Evolutionary conservation across 1,139 yeast species (phyloP), one percentile per base, ranked within the genome.

Genomic region (Pichia sp.): DNA sequence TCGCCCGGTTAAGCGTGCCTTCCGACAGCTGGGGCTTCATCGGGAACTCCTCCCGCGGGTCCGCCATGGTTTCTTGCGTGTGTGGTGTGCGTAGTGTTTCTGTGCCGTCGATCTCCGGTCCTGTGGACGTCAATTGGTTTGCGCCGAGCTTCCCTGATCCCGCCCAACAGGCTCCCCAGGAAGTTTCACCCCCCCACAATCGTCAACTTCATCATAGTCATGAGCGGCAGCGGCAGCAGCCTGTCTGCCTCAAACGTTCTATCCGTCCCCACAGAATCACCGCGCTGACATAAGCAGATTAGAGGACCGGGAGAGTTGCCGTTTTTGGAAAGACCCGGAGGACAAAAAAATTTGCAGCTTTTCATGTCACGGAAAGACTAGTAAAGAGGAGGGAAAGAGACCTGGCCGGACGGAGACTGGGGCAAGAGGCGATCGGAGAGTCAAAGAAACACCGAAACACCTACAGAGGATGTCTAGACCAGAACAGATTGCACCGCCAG

Each of bases 401-500:
- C 3, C 24, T 2, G 24, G 24, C 24, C 24, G 16, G 40, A 2
- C 10, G 16, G 16, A 36, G 40, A 2, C 10, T 6, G n/a, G 16
- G 4, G n/a, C 40, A 36, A 14, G 16, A 36, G 16, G 16, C 3
- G 16, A 14, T 10, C 16, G n/a, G 40, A 36, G 40, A 9, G 10
- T 2, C 10, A 9, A 24, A 34, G 24, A 36, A 10, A 12, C 5
- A 34, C 14, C 4, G 16, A 17, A 17, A 41, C 16, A 20, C 24
- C 24, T 20, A 20, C 3, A 17, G 14, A n/a, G 12, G 5, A 93
- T 93, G 99, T 90, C 97, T 2, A 85, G 99, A 75, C 99, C 99
- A 61, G 99, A 93, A 73, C 92, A 90, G 65, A 77, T 92, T 58
- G 99, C 99, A 14, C 99, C 99, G 41, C 98, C 99, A 47, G 99